These are phyloP conservation scores for Alternaria solani DNA, from an alignment of 2,329 filamentous ascomycete genomes.

Conservation along the genomic window DNA sequence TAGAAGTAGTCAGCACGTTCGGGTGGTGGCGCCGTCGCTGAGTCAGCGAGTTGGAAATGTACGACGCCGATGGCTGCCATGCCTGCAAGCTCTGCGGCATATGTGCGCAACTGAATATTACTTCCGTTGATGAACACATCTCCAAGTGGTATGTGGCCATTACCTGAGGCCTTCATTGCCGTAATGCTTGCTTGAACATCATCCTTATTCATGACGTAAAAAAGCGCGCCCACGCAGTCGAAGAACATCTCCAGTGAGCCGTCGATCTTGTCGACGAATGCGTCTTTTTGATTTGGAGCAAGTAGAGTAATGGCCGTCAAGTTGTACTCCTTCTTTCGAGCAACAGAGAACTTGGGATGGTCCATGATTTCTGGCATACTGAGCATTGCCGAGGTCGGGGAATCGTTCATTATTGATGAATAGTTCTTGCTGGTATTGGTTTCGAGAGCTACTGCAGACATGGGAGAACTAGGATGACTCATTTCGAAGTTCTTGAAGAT, in stretches of 20 bases:
- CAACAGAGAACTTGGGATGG: slow-evolving; percentile 1
- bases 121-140: slow-evolving; percentile 12
- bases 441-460: neutral
- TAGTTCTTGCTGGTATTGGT: neutral
- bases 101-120: slow-evolving; percentile 6
- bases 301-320: neutral
- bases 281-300: slow-evolving; percentile 1
- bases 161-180: slow-evolving; percentile 4
- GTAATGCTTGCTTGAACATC: slow-evolving; percentile 12
- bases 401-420: neutral
- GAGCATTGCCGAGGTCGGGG: neutral
- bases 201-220: slow-evolving; percentile 23
- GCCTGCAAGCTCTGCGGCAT: slow-evolving; percentile 25
- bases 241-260: slow-evolving; percentile 21
- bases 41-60: slow-evolving; percentile 14
- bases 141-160: slow-evolving; percentile 9
- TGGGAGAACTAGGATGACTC: neutral
- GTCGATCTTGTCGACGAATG: slow-evolving; percentile 12
- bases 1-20: slow-evolving; percentile 31
- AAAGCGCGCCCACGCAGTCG: slow-evolving; percentile 25
- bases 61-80: slow-evolving; percentile 26
- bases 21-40: slow-evolving; percentile 12
- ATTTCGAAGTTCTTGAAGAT: slow-evolving; percentile 12
- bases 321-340: slow-evolving; percentile 1
- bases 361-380: slow-evolving; percentile 3